These are phyloP conservation scores for Aspergillus neotritici DNA, from an alignment of 2,329 filamentous ascomycete species.

Conservation along the genomic window DNA sequence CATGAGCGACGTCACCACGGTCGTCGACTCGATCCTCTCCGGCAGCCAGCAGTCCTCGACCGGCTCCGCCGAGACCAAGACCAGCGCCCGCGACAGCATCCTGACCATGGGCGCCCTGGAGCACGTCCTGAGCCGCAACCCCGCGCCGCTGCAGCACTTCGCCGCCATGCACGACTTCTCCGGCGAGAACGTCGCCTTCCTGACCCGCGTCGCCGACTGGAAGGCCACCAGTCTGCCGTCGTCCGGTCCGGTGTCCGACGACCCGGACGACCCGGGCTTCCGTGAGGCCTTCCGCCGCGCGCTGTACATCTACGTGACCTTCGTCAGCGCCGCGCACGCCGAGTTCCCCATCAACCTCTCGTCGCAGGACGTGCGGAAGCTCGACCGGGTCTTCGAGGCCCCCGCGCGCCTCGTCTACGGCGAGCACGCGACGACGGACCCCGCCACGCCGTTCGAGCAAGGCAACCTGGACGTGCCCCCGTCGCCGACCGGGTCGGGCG, in stretches of 20 bases:
- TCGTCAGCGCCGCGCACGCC: slow-evolving; percentile 56
- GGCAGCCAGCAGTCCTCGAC: slow-evolving; percentile 23
- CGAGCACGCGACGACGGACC: slow-evolving; percentile 35
- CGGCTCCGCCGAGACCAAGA: slow-evolving; percentile 34
- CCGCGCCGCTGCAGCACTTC: slow-evolving; percentile 57
- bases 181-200: slow-evolving; percentile 65
- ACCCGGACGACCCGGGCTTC: slow-evolving; percentile 24
- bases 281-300: slow-evolving; percentile 55
- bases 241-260: slow-evolving; percentile 20
- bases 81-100: slow-evolving; percentile 42
- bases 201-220: slow-evolving; percentile 55
- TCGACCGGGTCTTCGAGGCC: slow-evolving; percentile 54
- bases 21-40: slow-evolving; percentile 25
- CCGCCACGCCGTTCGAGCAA: slow-evolving; percentile 36
- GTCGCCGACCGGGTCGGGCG: slow-evolving; percentile 14
- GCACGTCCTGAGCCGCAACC: slow-evolving; percentile 53
- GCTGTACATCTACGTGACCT: slow-evolving; percentile 56
- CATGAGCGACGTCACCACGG: slow-evolving; percentile 23
- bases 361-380: slow-evolving; percentile 48
- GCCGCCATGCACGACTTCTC: slow-evolving; percentile 63
- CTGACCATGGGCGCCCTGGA: slow-evolving; percentile 60
- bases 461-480: slow-evolving; percentile 17
- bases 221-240: slow-evolving; percentile 33
- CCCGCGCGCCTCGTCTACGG: slow-evolving; percentile 42
- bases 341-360: slow-evolving; percentile 64